Percentiles rank a stretch among this genome's conserved stretches.
Conservation (phyloP, 2,329 filamentous ascomycete species). For the Gnomoniopsis sp. region DNA sequence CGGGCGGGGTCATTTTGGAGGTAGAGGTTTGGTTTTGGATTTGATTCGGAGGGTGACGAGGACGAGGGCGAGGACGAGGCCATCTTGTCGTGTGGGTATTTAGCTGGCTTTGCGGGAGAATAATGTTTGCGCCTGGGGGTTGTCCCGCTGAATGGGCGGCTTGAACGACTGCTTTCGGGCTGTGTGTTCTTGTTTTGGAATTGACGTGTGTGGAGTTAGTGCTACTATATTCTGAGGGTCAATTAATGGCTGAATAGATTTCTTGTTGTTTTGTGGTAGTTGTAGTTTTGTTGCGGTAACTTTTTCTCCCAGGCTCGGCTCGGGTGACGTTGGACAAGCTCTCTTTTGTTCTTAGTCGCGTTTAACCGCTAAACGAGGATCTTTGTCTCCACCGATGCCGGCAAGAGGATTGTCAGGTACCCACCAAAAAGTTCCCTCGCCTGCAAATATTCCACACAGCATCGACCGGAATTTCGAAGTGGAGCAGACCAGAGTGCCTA, state of each 20-base stretch:
- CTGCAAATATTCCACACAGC: not conserved
- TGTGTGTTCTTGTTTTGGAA: too few relatives aligned
- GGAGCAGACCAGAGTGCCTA: not conserved
- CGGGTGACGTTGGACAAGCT: too few relatives aligned
- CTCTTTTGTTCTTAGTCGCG: too few relatives aligned
- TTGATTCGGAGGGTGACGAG: not conserved
- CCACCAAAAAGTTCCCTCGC: not conserved
- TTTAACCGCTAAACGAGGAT: too few relatives aligned
- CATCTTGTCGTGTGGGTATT: not conserved
- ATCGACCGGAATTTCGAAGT: not conserved
- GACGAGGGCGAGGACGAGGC: not conserved
- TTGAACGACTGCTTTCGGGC: too few relatives aligned
- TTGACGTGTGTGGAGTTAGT: too few relatives aligned
- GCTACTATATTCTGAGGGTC: too few relatives aligned
- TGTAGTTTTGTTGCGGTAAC: too few relatives aligned
- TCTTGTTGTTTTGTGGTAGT: too few relatives aligned
- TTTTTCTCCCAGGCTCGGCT: too few relatives aligned
- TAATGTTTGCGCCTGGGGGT: too few relatives aligned
- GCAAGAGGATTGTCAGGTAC: not conserved
- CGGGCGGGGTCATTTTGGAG: constrained; percentile 56
- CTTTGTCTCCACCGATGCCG: not conserved
- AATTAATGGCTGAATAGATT: too few relatives aligned
- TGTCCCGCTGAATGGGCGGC: not conserved
- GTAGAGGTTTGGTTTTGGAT: constrained; percentile 27
- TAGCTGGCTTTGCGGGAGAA: not conserved